Base-by-base conservation (phyloP, 495 filamentous ascomycete species). In the Xylaria telfairii region DNA sequence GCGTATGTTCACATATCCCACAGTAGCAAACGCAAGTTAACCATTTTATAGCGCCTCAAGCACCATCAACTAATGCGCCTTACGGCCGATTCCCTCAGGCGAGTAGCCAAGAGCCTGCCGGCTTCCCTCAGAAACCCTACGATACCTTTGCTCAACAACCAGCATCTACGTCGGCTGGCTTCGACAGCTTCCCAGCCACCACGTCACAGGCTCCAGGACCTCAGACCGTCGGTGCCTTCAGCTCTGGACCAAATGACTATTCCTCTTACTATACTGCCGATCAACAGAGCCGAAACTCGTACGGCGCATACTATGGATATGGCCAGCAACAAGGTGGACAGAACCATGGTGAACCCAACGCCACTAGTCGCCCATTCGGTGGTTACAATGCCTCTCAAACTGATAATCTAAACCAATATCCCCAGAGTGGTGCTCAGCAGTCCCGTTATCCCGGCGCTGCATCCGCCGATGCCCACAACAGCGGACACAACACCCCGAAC, bases 211-310 rank as follows among this genome's bases (percentile, higher is more conserved):
- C 85, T 19, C 86, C 89, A 49, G 84, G 82, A 65, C 78, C 83
- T 28, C 84, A 83, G 51, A 85, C 90, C n/a, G 81, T 82, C 65
- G 87, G 86, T 13, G 86, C 84, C 49, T 88, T 88, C 75, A 92
- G 90, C 75, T 91, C 93, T 39, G 92, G 92, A 13, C 90, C 92
- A 51, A 90, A 86, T 79, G 92, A 97, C 51, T 95, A 91, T 73
- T 92, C 92, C 24, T 90, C 91, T 0, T 97, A 97, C 83, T 96
- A 97, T 75, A 91, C 92, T 4, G 88, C 91, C n/a, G 92, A 95
- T 71, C 89, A 91, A 61, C 91, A 93, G 75, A 84, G 83, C 67
- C 90, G 94, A 51, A 89, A 90, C 77, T 86, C 89, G 12, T 96
- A 95, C 80, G 87, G 88, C 71, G 92, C 90, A 80, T 94, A 92